Evolutionary conservation across 164 flowering plant genomes (phyloP).

Genomic region (Umbellularia californica): DNA sequence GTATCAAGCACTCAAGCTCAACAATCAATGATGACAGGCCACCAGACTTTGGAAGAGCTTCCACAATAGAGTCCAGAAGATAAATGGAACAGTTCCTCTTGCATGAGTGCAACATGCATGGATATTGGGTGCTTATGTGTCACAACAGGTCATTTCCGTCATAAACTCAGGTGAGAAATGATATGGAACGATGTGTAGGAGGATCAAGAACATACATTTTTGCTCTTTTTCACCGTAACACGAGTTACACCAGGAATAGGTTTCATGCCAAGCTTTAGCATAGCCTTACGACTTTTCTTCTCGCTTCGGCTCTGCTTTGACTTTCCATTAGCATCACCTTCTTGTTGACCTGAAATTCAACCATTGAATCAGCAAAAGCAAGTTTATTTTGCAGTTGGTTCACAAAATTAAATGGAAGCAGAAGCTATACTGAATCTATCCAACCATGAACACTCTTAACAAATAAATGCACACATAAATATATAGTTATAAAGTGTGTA

Average conservation of each 20-base stretch:
- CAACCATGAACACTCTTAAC: not conserved
- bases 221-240: constrained; percentile 35
- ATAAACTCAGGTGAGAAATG: not conserved
- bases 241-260: constrained; percentile 32
- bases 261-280: constrained; percentile 41
- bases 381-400: not conserved
- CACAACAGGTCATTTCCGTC: not conserved
- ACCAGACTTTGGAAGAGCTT: not conserved
- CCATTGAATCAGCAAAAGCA: not conserved
- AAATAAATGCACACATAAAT: no score
- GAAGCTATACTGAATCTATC: not conserved
- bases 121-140: not conserved
- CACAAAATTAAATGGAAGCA: not conserved
- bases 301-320: constrained; percentile 40
- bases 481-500: not conserved
- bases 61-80: not conserved
- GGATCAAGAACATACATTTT: constrained; percentile 21
- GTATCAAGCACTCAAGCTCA: not conserved
- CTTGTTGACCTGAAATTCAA: constrained; percentile 18
- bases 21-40: not conserved
- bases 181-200: not conserved
- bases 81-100: not conserved
- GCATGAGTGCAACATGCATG: not conserved
- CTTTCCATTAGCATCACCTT: constrained; percentile 30
- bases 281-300: constrained; percentile 36